Evolutionary conservation across 2,329 filamentous ascomycete genomes (phyloP).

Genomic region (Basipetospora chlamydospora): DNA sequence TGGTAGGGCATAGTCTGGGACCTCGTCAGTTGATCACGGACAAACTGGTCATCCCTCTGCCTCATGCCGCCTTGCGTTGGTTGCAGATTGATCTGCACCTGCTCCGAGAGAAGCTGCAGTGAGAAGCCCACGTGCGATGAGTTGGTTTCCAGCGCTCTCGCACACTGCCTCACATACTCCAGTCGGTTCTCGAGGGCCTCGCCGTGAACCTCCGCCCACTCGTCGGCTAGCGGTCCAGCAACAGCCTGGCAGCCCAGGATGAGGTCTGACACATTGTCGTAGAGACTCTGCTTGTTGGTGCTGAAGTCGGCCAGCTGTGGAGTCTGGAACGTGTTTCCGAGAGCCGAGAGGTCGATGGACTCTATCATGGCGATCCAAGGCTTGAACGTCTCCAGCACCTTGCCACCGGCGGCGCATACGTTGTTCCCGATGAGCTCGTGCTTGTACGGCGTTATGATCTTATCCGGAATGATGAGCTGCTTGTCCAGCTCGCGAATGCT

Average conservation of each 20-base stretch:
- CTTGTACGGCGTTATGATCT: constrained; percentile 62
- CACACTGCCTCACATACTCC: constrained; percentile 62
- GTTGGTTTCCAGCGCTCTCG: constrained; percentile 70
- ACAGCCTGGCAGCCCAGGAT: constrained; percentile 78
- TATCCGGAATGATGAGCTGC: constrained; percentile 61
- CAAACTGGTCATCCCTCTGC: constrained; percentile 28
- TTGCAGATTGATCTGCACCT: constrained; percentile 30
- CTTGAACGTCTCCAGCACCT: constrained; percentile 76
- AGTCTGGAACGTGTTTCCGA: constrained; percentile 67
- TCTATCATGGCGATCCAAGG: constrained; percentile 84
- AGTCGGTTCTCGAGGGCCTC: constrained; percentile 80
- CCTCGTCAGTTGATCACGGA: constrained; percentile 39
- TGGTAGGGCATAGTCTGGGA: constrained; percentile 41
- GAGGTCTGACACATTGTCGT: constrained; percentile 85
- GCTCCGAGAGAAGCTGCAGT: constrained; percentile 72
- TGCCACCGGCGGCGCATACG: constrained; percentile 63
- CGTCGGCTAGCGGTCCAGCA: constrained; percentile 80
- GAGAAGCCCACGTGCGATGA: constrained; percentile 80
- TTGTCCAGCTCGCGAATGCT: constrained; percentile 81
- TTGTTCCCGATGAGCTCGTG: constrained; percentile 73
- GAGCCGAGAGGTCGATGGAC: constrained; percentile 72
- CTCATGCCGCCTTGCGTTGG: constrained; percentile 20
- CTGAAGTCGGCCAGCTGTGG: constrained; percentile 79
- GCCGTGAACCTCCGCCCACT: constrained; percentile 87
- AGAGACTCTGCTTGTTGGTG: constrained; percentile 81